A percentile compares a stretch with the other conserved stretches of the same genome.
These are phyloP conservation scores for Suaeda aralocaspica DNA, from an alignment of 148 eudicot species.

Conservation along the genomic window DNA sequence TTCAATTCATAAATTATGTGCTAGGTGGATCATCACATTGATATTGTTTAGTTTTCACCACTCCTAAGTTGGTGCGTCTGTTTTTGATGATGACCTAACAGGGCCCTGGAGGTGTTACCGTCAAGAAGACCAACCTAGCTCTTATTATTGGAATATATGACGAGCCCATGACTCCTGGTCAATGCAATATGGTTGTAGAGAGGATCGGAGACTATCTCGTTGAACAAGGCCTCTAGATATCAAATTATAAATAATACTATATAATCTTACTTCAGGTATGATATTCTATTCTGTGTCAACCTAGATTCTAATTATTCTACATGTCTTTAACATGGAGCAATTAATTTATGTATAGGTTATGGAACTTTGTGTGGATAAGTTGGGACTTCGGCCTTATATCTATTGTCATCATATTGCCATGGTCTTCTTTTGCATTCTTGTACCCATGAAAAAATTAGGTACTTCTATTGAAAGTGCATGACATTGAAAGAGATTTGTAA, in stretches of 20 bases:
- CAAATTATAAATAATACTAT: too few relatives aligned
- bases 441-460: not conserved
- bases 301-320: not conserved
- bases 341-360: not conserved
- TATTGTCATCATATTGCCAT: not conserved
- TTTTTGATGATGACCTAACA: conserved; percentile 14
- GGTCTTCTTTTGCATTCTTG: not conserved
- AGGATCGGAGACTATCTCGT: conserved; percentile 39
- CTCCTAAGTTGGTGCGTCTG: not conserved
- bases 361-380: not conserved
- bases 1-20: not conserved
- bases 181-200: conserved; percentile 40
- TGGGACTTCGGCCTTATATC: not conserved
- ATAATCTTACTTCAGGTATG: not conserved
- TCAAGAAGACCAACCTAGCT: conserved; percentile 43
- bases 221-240: conserved; percentile 32
- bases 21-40: not conserved
- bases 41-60: not conserved
- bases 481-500: not conserved
- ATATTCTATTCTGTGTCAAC: not conserved
- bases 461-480: not conserved
- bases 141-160: conserved; percentile 45
- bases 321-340: not conserved
- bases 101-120: conserved; percentile 50
- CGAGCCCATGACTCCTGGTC: conserved; percentile 45